Base-by-base conservation (phyloP, 345 rosid species). In the Eucalyptus camaldulensis region DNA sequence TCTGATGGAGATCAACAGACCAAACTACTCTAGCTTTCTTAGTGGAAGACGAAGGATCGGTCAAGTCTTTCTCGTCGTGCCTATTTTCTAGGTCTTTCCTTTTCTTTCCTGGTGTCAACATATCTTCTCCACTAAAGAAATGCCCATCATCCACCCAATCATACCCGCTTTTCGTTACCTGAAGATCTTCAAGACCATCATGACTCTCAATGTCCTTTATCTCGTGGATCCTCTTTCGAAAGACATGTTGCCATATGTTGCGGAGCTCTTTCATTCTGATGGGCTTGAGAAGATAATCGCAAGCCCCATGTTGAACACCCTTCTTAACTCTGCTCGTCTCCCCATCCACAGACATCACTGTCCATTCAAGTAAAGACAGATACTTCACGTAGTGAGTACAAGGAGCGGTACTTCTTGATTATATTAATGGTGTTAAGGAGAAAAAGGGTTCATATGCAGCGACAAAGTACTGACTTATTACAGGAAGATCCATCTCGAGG, bases 291-390 rank as follows among this genome's bases (percentile, higher is more conserved):
- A 97, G 97, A 92, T 97, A 96, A 93, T 97, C 99, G 67, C 99
- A 97, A 4, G 99, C 99, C 49, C 99, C 99, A 21, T 97, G 99
- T 72, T 96, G 99, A 7, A 97, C 97, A 0, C 99, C 99, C 91
- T 97, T 97, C 99, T 96, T 96, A 6, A 97, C 99, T 49, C 98
- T 88, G 87, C 96, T 98, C 0, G 98, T 98, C 67, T 98, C 99
- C 22, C 99, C 99, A 43, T 97, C 99, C 31, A 97, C 99, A 15
- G 98, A 96, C 99, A 97, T 97, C 99, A 97, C 99, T 96, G 94
- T 31, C 67, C 88, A 87, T 43, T 80, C 47, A 83, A 83, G 92
- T 54, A 83, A 89, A 89, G 13, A 67, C n/a, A 53, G 81, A 56
- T 58, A 69, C 44, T 90, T 87, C 94, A 91, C 89, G 88, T 90